phyloP scores from a whole-genome alignment of 169 alveolate species.

The Miamiensis avidus region DNA sequence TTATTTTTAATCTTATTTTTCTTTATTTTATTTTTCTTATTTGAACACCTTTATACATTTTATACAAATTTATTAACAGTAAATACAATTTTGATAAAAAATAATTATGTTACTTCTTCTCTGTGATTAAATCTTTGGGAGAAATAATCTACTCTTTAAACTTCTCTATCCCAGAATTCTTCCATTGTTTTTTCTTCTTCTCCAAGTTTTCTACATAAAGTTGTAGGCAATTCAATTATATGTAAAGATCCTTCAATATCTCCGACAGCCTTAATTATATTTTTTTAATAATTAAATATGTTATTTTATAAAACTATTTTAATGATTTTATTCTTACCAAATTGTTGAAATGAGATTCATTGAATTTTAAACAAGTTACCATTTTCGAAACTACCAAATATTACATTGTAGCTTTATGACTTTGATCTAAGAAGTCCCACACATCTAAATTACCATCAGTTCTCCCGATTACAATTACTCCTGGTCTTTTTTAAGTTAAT shows the following conservation, averaged over 20 bases:
- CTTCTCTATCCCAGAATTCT: conserved; percentile 79
- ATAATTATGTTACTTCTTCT: conserved; percentile 57
- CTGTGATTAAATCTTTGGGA: conserved; percentile 63
- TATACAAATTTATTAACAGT: no score
- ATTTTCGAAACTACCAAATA: conserved; percentile 60
- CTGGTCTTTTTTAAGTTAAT: conserved; percentile 54
- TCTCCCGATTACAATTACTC: conserved; percentile 80
- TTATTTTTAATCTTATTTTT: background rate
- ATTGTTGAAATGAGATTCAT: conserved; percentile 48
- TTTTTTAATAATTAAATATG: conserved; percentile 7
- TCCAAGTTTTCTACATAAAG: conserved; percentile 60
- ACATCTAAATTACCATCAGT: conserved; percentile 84
- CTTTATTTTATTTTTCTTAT: conserved; percentile 11
- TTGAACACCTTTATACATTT: background rate
- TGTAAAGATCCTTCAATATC: conserved; percentile 79
- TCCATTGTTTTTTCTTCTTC: conserved; percentile 74
- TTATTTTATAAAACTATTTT: no score
- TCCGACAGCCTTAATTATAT: conserved; percentile 76
- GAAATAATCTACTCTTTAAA: conserved; percentile 68
- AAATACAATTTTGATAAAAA: no score
- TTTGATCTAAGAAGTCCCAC: conserved; percentile 87
- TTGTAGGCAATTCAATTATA: conserved; percentile 76
- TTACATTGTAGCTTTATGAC: conserved; percentile 70
- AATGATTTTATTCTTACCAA: no score
- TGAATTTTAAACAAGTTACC: conserved; percentile 61